Evolutionary conservation across 2,329 filamentous ascomycete species (phyloP).

Genomic region (Mollisia scopiformis): DNA sequence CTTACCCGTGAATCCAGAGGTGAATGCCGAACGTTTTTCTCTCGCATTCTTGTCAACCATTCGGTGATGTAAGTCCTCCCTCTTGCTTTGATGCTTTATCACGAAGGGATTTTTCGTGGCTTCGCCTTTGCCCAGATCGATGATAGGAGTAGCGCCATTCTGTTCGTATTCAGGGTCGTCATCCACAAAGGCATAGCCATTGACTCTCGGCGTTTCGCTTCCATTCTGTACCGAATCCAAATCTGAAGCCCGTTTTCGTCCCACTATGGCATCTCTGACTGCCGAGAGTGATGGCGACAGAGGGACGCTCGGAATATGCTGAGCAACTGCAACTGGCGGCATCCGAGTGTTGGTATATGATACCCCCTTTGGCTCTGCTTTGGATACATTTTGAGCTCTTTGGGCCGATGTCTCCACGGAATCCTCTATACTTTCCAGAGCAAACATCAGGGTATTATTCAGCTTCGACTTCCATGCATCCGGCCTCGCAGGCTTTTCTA

Average conservation of each 20-base stretch:
- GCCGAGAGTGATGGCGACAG: slow-evolving; percentile 84
- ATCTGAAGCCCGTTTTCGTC: slow-evolving; percentile 64
- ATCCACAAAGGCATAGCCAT: slow-evolving; percentile 93
- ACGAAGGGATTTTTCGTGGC: slow-evolving; percentile 79
- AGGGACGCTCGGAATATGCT: slow-evolving; percentile 52
- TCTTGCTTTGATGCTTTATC: slow-evolving; percentile 71
- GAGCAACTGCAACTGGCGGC: slow-evolving; percentile 49
- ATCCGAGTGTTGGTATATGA: slow-evolving; percentile 84
- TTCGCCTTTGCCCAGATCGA: slow-evolving; percentile 62
- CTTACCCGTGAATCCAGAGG: slow-evolving; percentile 62
- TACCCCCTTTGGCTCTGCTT: slow-evolving; percentile 76
- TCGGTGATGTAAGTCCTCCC: slow-evolving; percentile 81
- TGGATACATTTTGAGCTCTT: slow-evolving; percentile 69
- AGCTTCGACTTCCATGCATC: slow-evolving; percentile 76
- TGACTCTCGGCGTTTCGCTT: slow-evolving; percentile 83
- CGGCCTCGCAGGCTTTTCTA: slow-evolving; percentile 74
- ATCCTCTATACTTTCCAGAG: slow-evolving; percentile 66
- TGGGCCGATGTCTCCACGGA: slow-evolving; percentile 65
- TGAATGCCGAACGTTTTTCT: slow-evolving; percentile 66
- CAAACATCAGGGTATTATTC: slow-evolving; percentile 88
- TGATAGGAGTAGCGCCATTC: slow-evolving; percentile 44
- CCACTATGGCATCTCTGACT: slow-evolving; percentile 81
- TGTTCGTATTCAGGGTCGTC: slow-evolving; percentile 64
- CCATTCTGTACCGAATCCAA: slow-evolving; percentile 61
- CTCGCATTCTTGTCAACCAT: slow-evolving; percentile 84